Conservation (phyloP, 2,329 filamentous ascomycete genomes). For the Neonectria hederae region DNA sequence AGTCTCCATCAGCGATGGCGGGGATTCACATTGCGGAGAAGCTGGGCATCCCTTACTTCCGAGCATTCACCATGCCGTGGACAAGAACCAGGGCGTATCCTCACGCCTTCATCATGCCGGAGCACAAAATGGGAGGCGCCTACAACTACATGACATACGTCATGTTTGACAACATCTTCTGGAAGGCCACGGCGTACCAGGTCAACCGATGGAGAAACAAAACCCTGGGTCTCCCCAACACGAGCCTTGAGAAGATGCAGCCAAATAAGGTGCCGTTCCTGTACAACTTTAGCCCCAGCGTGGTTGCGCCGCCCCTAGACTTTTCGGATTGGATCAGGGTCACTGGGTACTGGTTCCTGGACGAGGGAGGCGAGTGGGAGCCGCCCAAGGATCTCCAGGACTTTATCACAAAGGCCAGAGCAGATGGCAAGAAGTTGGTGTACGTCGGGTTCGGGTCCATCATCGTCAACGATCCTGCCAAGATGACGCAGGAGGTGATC, state of each 20-base stretch:
- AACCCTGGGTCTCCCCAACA: conserved; percentile 79
- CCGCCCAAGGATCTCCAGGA: conserved; percentile 78
- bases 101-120: conserved; percentile 92
- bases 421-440: conserved; percentile 88
- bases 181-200: conserved; percentile 90
- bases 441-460: conserved; percentile 98
- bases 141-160: conserved; percentile 97
- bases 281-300: conserved; percentile 95
- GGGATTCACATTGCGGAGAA: conserved; percentile 98
- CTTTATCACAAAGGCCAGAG: conserved; percentile 85
- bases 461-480: conserved; percentile 87
- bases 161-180: conserved; percentile 96
- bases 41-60: conserved; percentile 91
- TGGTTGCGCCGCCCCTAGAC: conserved; percentile 93
- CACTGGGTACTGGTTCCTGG: conserved; percentile 97
- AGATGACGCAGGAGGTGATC: conserved; percentile 91
- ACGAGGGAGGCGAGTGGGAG: conserved; percentile 75
- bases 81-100: conserved; percentile 94
- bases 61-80: conserved; percentile 99
- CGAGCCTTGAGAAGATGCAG: conserved; percentile 89
- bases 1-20: conserved; percentile 95
- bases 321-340: conserved; percentile 98
- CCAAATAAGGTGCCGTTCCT: conserved; percentile 97
- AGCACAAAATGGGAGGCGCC: conserved; percentile 91
- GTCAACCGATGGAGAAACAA: conserved; percentile 93